Base-by-base conservation (phyloP, 306 rosid species). In the Cicer yamashitae region DNA sequence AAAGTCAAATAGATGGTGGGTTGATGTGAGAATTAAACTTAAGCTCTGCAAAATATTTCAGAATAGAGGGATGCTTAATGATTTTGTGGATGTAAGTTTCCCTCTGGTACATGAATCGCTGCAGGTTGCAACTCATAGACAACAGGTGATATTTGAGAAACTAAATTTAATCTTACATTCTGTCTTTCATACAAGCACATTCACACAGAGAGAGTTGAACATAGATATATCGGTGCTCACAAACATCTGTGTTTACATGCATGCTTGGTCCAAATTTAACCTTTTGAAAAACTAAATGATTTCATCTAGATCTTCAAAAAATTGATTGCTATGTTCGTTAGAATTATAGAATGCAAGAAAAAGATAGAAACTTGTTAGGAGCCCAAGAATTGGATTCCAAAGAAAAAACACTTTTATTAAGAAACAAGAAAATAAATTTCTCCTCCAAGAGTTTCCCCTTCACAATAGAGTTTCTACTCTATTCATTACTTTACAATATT, bases 1-100 rank as follows among this genome's bases (percentile, higher is more conserved):
- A 39, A 82, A 87, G 83, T 74, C 85, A 41, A 87, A 87, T 82
- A 84, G 82, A 58, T 94, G 98, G 98, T 94, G 94, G 97, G 75
- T 70, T 61, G 79, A 88, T 74, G 91, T 48, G 67, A 77, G 81
- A 25, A 73, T 82, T 34, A 86, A 82, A 77, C 54, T 79, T 77
- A 79, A 86, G 72, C 89, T 86, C 37, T 69, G 84, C 84, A 79
- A 68, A 68, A 79, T 86, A 54, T 86, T 82, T 72, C 53, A 70
- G 59, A 84, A 53, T 58, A 79, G 63, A 76, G 86, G 85, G 82
- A 76, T 77, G 80, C 84, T 79, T 57, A 80, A 57, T 37, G 80
- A 82, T 46, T 86, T 86, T 86, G 89, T 79, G 47, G 79, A 79
- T 76, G 73, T 53, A 22, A 34, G 83, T 53, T 80, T 86, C 76